Conservation (phyloP, 1,284 basidiomycete genomes). For the Phellopilus nigrolimitatus region DNA sequence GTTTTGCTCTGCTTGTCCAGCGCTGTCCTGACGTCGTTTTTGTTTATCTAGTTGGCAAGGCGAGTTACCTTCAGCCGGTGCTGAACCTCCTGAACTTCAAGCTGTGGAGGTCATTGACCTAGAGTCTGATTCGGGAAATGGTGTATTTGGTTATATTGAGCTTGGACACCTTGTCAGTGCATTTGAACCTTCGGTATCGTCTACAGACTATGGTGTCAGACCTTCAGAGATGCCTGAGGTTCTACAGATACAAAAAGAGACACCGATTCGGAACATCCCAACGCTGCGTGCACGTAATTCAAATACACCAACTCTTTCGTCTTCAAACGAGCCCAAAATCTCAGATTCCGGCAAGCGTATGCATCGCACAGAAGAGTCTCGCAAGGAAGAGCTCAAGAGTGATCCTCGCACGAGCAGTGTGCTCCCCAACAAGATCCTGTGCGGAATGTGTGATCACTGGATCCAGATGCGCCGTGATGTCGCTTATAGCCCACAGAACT, state of each 20-base stretch:
- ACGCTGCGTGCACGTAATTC: slow-evolving; percentile 13
- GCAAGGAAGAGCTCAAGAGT: slow-evolving; percentile 19
- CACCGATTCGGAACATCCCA: slow-evolving; percentile 4
- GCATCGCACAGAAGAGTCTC: slow-evolving; percentile 19
- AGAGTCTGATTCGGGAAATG: slow-evolving; percentile 4
- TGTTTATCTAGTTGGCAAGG: slow-evolving; percentile 5
- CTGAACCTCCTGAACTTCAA: slow-evolving; percentile 7
- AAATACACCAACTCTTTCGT: not conserved
- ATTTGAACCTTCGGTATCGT: slow-evolving; percentile 17
- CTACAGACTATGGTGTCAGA: slow-evolving; percentile 14
- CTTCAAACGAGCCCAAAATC: not conserved
- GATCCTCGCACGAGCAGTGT: slow-evolving; percentile 21
- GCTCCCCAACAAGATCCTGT: slow-evolving; percentile 17
- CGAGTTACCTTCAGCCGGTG: not conserved
- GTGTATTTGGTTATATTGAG: slow-evolving; percentile 17
- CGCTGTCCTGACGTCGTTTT: not conserved
- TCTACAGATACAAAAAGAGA: not conserved
- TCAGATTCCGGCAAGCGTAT: slow-evolving; percentile 12
- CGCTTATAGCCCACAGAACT: slow-evolving; percentile 19
- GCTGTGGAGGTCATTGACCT: slow-evolving; percentile 15
- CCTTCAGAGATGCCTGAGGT: slow-evolving; percentile 1
- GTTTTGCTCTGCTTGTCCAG: not conserved
- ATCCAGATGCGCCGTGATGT: slow-evolving; percentile 20
- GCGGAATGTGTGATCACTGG: slow-evolving; percentile 20
- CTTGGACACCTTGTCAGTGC: slow-evolving; percentile 11